These are phyloP conservation scores for Helichrysum umbraculigerum DNA, from an alignment of 129 eudicot species.

Conservation along the genomic window DNA sequence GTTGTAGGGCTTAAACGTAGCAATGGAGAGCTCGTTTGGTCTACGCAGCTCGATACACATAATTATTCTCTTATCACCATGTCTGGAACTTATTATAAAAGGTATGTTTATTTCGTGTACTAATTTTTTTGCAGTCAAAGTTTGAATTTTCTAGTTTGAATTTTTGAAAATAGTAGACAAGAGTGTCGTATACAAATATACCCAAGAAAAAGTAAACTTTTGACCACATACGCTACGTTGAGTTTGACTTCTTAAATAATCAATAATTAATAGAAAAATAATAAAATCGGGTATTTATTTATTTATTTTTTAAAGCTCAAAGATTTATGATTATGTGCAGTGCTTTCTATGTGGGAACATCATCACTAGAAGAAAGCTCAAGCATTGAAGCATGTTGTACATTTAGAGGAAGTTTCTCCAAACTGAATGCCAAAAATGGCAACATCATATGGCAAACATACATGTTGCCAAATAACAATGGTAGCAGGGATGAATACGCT, in stretches of 20 bases:
- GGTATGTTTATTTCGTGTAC: slow-evolving; percentile 27
- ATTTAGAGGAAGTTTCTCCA: slow-evolving; percentile 65
- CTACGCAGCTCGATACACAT: slow-evolving; percentile 42
- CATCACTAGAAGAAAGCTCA: slow-evolving; percentile 52
- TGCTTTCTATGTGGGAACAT: slow-evolving; percentile 61
- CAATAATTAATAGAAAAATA: neutral
- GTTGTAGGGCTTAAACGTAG: slow-evolving; percentile 46
- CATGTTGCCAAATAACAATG: slow-evolving; percentile 71
- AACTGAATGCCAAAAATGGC: slow-evolving; percentile 57
- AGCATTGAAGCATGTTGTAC: slow-evolving; percentile 56
- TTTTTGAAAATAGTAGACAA: neutral
- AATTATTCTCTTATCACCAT: slow-evolving; percentile 43
- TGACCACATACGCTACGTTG: neutral
- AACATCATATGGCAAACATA: slow-evolving; percentile 62
- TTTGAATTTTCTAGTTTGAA: neutral
- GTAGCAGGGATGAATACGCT: slow-evolving; percentile 47
- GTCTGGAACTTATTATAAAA: slow-evolving; percentile 60
- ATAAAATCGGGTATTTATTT: neutral
- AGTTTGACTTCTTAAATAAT: neutral
- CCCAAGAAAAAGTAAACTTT: neutral
- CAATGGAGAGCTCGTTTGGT: slow-evolving; percentile 53
- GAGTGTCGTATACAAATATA: neutral
- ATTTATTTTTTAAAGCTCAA: neutral
- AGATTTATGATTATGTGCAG: slow-evolving; percentile 22
- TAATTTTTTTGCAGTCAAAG: neutral